phyloP scores from a whole-genome alignment of 257 asterid species.

The Ilex aquifolium region DNA sequence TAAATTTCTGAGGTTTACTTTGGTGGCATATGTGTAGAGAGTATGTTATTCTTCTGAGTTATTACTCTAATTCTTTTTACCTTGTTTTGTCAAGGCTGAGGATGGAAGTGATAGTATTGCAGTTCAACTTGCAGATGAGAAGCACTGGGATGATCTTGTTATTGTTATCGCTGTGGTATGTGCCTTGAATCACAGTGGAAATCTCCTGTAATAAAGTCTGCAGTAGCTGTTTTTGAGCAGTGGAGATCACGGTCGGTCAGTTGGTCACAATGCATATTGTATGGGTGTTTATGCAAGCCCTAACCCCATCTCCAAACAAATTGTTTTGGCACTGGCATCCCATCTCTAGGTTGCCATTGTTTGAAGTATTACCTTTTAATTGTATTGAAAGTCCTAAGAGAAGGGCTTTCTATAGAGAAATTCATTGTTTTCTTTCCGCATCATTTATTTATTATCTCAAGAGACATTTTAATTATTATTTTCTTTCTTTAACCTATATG shows the following conservation, averaged over 20 bases:
- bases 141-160: conserved; percentile 96
- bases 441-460: neutral
- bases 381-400: no score
- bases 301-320: no score
- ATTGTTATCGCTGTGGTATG: conserved; percentile 85
- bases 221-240: neutral
- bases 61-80: conserved; percentile 14
- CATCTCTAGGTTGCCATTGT: no score
- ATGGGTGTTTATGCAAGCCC: no score
- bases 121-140: conserved; percentile 87
- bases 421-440: conserved; percentile 3
- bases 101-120: conserved; percentile 88
- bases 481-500: no score
- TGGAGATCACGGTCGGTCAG: no score
- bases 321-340: no score
- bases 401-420: no score
- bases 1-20: conserved; percentile 20
- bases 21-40: neutral
- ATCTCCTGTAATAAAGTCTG: no score
- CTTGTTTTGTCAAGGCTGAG: conserved; percentile 52
- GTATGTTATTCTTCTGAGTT: neutral
- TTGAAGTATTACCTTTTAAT: no score
- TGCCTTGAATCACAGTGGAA: neutral
- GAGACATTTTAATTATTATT: no score
- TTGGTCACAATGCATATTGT: no score